Evolutionary conservation across 768 basidiomycete genomes (phyloP), one percentile per base, ranked within the genome.

Genomic region (Tulasnella sp.): DNA sequence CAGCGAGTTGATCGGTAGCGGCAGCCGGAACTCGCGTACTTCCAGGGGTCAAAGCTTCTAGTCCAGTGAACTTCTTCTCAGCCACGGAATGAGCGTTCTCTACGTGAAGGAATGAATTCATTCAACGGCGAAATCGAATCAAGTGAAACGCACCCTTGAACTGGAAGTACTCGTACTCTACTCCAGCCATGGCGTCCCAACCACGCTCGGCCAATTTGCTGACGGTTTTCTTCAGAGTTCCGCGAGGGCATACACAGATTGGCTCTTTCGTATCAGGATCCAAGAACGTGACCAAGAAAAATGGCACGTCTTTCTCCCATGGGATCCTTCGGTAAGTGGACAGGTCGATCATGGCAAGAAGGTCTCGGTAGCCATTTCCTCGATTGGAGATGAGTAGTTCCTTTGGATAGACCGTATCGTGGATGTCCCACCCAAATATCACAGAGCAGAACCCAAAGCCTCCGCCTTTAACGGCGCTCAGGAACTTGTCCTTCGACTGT

Each of bases 101-200:
- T 93, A 83, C 58, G 82, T 75, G 80, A 83, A 54, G 72, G 82
- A 83, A 28, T 69, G 81, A 72, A 54, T 77, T 64, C 24, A 64
- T 6, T 64, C 6, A 64, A 12, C 24, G 12, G n/a, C 11, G n/a
- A 6, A 64, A 12, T 64, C 44, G n/a, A 20, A 11, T 72, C 20
- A 31, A 31, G 42, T 44, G 3, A 34, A n/a, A 78, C 42, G 14
- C 83, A 93, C 95, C 95, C 91, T 94, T 93, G 86, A 96, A 96
- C 86, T 96, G 94, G 85, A 95, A 96, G 84, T 94, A 96, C 94
- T 99, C 98, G 83, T 95, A 99, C 87, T 99, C 97, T 11, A 94
- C 90, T 12, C 96, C 97, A n/a, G 95, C 92, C 83, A 92, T 89
- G 84, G 95, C 94, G 42, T 91, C 87, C 82, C 90, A 90, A 1